phyloP scores from a whole-genome alignment of 176 grass and related monocot species.

The Zea luxurians region DNA sequence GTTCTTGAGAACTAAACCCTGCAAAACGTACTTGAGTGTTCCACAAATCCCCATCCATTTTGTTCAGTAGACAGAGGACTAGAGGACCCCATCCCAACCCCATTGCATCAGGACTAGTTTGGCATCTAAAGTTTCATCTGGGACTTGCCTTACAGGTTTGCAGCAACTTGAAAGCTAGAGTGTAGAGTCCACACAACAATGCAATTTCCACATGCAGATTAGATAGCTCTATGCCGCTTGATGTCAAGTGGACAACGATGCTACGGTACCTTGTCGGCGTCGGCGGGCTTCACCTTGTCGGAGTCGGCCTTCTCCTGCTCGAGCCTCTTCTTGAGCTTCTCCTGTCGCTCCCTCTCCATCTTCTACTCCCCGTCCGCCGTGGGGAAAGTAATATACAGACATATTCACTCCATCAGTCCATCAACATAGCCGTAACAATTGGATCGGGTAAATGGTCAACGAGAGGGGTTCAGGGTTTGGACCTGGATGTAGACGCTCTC shows the following conservation, averaged over 20 bases:
- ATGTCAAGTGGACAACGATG: not conserved
- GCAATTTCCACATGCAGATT: not conserved
- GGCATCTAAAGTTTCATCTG: not conserved
- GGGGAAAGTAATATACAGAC: not conserved
- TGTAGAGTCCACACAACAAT: not conserved
- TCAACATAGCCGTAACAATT: not conserved
- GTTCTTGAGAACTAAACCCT: not conserved
- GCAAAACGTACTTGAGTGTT: not conserved
- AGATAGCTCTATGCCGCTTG: not conserved
- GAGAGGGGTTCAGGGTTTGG: slow-evolving; percentile 4
- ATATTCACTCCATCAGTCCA: not conserved
- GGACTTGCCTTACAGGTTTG: not conserved
- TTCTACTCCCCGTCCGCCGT: slow-evolving; percentile 42
- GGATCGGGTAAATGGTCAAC: not conserved
- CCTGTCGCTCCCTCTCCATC: slow-evolving; percentile 80
- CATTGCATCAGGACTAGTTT: not conserved
- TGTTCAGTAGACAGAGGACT: not conserved
- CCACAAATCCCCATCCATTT: not conserved
- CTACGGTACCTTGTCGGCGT: slow-evolving; percentile 33
- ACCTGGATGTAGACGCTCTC: slow-evolving; percentile 88
- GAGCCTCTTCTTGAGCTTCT: slow-evolving; percentile 64
- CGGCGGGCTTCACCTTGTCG: slow-evolving; percentile 30
- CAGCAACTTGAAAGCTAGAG: not conserved
- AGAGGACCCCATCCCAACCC: not conserved
- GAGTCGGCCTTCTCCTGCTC: slow-evolving; percentile 51